Conservation (phyloP, 306 rosid species). For the Coriaria nepalensis region DNA sequence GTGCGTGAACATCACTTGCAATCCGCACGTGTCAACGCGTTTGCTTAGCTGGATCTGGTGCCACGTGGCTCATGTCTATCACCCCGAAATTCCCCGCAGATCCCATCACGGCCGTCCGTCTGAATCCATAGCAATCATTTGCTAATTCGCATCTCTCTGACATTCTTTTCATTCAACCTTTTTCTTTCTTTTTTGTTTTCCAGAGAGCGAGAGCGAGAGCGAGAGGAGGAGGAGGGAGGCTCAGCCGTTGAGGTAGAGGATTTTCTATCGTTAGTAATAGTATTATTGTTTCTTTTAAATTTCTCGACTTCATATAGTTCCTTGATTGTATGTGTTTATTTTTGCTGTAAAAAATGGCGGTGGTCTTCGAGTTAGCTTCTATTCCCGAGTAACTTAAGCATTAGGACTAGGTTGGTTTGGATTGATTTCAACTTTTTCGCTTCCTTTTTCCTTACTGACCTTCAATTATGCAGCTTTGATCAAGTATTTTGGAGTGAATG, state of each 20-base stretch:
- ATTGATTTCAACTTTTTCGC: constrained; percentile 8
- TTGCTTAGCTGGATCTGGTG: constrained; percentile 38
- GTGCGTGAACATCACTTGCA: too few species aligned
- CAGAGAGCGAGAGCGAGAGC: constrained; percentile 4
- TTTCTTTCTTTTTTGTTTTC: constrained; percentile 7
- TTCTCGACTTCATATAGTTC: too few species aligned
- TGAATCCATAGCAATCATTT: constrained; percentile 33
- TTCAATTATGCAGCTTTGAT: constrained; percentile 14
- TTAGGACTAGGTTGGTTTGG: neutral
- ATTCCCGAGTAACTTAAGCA: too few species aligned
- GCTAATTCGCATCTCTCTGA: constrained; percentile 26
- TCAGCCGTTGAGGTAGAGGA: constrained; percentile 34
- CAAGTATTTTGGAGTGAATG: constrained; percentile 9
- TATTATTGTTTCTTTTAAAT: too few species aligned
- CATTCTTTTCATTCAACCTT: too few species aligned
- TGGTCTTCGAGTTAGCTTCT: too few species aligned
- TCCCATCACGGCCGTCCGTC: constrained; percentile 69
- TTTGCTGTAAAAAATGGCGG: too few species aligned
- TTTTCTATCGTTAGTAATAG: constrained; percentile 9
- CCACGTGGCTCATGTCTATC: constrained; percentile 28
- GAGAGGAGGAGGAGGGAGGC: constrained; percentile 10
- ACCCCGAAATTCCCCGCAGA: constrained; percentile 11
- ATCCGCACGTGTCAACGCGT: constrained; percentile 70
- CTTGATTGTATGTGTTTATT: neutral
- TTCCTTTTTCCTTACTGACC: constrained; percentile 1